Evolutionary conservation across 805 yeast species (phyloP).

Genomic region (Schwanniomyces pseudopolymorphus): DNA sequence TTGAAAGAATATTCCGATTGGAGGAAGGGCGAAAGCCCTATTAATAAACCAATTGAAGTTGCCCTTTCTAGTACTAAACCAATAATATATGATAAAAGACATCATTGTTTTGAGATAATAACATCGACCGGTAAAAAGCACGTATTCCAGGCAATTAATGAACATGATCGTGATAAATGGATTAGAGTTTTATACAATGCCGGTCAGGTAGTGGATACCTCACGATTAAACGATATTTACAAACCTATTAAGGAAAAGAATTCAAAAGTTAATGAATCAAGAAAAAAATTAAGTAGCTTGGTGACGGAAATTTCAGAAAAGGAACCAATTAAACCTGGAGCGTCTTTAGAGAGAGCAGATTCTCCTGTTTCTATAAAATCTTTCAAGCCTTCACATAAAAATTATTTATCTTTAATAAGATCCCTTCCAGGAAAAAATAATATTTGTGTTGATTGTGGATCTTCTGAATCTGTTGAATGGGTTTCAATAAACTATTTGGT

Average conservation of each 20-base stretch:
- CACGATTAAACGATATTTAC: constrained; percentile 13
- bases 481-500: constrained; percentile 72
- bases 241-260: constrained; percentile 8
- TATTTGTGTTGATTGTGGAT: constrained; percentile 79
- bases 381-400: constrained; percentile 17
- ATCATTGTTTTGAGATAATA: constrained; percentile 69
- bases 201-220: constrained; percentile 40
- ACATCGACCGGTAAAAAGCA: constrained; percentile 67
- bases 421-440: constrained; percentile 52
- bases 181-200: constrained; percentile 61
- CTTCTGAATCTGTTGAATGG: constrained; percentile 74
- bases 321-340: constrained; percentile 14
- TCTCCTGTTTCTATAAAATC: constrained; percentile 37
- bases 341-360: constrained; percentile 10
- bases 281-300: constrained; percentile 8
- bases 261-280: neutral
- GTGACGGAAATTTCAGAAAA: constrained; percentile 10
- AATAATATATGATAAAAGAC: constrained; percentile 45
- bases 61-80: constrained; percentile 65
- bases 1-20: constrained; percentile 76
- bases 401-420: constrained; percentile 40
- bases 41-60: constrained; percentile 67
- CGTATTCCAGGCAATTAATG: constrained; percentile 71
- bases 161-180: constrained; percentile 70
- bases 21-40: constrained; percentile 64